A percentile compares a stretch with the other conserved stretches of the same genome.
phyloP scores from a whole-genome alignment of 768 basidiomycete genomes.

The Hysterangium stoloniferum region DNA sequence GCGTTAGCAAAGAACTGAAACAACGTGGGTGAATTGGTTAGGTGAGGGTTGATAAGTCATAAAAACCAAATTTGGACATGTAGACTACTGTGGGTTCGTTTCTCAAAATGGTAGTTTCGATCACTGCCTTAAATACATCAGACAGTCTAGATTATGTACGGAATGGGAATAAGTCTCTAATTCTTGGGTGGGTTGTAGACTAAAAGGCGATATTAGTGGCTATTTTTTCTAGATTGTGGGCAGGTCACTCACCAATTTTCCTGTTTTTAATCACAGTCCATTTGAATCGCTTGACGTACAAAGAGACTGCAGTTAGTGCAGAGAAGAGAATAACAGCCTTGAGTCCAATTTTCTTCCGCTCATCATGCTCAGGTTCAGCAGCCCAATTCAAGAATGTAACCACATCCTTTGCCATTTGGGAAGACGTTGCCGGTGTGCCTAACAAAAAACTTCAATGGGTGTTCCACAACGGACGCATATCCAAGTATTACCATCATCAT shows the following conservation, averaged over 20 bases:
- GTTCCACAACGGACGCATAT: not conserved
- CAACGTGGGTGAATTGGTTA: not conserved
- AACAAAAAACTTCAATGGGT: constrained; percentile 1
- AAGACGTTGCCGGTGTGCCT: constrained; percentile 94
- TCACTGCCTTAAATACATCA: not conserved
- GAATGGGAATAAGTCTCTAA: not conserved
- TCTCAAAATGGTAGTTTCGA: not conserved
- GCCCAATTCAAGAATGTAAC: constrained; percentile 94
- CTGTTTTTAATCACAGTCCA: constrained; percentile 89
- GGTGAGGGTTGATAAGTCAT: no score
- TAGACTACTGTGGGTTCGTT: not conserved
- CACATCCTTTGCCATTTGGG: constrained; percentile 99
- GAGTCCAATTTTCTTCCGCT: constrained; percentile 93
- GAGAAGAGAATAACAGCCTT: constrained; percentile 95
- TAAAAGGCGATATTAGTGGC: constrained; percentile 13
- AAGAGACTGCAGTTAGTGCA: constrained; percentile 63
- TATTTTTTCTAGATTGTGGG: constrained; percentile 6
- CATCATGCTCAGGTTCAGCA: constrained; percentile 95
- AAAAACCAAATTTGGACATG: not conserved
- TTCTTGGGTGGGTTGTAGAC: constrained; percentile 33
- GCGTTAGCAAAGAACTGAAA: not conserved
- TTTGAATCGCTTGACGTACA: constrained; percentile 95
- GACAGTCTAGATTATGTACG: constrained; percentile 5
- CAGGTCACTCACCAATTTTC: constrained; percentile 65
- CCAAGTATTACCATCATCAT: constrained; percentile 69